Percentiles rank a stretch among this genome's conserved stretches.
Conservation (phyloP, 352 stramenopile species). For the Albugo laibachii region DNA sequence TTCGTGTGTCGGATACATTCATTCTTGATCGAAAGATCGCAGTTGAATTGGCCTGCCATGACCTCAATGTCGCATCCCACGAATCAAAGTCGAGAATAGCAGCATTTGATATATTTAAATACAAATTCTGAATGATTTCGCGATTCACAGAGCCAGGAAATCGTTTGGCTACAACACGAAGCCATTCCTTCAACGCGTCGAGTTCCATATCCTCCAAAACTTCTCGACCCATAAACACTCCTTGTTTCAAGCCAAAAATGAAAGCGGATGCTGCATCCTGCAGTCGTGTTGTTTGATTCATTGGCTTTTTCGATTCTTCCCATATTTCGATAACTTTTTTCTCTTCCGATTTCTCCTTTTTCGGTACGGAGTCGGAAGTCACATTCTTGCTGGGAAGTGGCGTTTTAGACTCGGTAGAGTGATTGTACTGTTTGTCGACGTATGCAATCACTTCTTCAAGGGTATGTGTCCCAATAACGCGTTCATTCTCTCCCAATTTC, state of each 20-base stretch:
- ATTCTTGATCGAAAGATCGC: slow-evolving; percentile 31
- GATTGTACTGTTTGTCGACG: slow-evolving; percentile 26
- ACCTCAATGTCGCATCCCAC: slow-evolving; percentile 33
- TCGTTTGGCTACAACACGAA: slow-evolving; percentile 45
- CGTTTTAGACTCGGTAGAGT: not conserved
- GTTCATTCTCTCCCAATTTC: slow-evolving; percentile 40
- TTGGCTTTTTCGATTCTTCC: slow-evolving; percentile 53
- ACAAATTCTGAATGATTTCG: slow-evolving; percentile 30
- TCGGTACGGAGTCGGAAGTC: slow-evolving; percentile 1
- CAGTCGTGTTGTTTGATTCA: slow-evolving; percentile 55
- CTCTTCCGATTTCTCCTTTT: slow-evolving; percentile 14
- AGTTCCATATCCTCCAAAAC: slow-evolving; percentile 57
- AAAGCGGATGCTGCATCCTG: slow-evolving; percentile 61
- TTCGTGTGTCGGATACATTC: slow-evolving; percentile 20
- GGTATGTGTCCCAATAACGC: slow-evolving; percentile 61
- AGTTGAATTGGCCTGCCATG: slow-evolving; percentile 33
- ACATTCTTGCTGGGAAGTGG: not conserved
- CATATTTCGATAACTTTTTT: slow-evolving; percentile 25
- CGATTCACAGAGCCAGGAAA: slow-evolving; percentile 60
- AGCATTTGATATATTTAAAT: slow-evolving; percentile 22
- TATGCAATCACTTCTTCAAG: slow-evolving; percentile 59
- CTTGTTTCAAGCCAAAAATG: slow-evolving; percentile 58
- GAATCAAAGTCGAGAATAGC: slow-evolving; percentile 50
- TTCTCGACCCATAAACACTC: slow-evolving; percentile 52
- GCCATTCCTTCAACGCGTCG: slow-evolving; percentile 54